phyloP scores from a whole-genome alignment of 2,329 filamentous ascomycete species.

The Lachnellula subtilissima region DNA sequence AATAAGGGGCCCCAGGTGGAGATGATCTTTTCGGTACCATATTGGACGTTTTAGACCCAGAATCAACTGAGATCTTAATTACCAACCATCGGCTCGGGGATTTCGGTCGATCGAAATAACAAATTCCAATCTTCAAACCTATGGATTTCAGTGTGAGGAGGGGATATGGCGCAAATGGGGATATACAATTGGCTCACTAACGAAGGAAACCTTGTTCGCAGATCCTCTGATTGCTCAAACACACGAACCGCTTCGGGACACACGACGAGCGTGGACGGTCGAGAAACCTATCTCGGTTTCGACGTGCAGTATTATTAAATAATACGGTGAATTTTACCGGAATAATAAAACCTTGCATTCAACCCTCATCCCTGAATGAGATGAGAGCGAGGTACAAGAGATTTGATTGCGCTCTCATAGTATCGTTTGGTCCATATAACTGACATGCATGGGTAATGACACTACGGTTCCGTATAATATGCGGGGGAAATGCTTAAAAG shows the following conservation, averaged over 20 bases:
- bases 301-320: conserved; percentile 5
- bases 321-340: background rate
- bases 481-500: conserved; percentile 8
- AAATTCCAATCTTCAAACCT: background rate
- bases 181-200: background rate
- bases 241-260: conserved; percentile 8
- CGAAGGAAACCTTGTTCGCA: background rate
- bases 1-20: background rate
- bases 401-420: background rate
- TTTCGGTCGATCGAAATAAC: conserved; percentile 5
- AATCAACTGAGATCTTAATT: background rate
- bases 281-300: conserved; percentile 10
- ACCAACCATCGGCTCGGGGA: conserved; percentile 3
- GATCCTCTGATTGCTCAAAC: conserved; percentile 11
- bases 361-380: conserved; percentile 1
- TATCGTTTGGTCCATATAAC: background rate
- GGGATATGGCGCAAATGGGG: background rate
- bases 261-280: background rate
- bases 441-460: background rate
- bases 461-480: conserved; percentile 1
- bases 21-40: background rate
- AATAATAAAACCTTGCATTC: background rate
- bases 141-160: background rate
- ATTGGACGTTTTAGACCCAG: background rate
- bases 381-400: background rate